Evolutionary conservation across 257 asterid genomes (phyloP).

Genomic region (Solanum piurae): DNA sequence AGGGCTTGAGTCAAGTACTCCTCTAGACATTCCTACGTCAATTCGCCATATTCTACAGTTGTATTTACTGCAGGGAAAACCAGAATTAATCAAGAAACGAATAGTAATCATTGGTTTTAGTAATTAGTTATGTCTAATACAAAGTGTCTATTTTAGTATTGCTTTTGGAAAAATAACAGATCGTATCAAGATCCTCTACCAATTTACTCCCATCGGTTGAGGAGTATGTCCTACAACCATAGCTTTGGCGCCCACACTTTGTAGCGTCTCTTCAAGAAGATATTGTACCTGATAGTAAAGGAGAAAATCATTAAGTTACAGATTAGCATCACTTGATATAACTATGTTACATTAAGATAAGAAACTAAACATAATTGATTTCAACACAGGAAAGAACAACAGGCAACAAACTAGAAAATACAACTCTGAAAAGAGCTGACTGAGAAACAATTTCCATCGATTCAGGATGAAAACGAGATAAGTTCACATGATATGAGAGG

Average conservation of each 20-base stretch:
- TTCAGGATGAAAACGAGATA: neutral
- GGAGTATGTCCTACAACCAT: slow-evolving; percentile 99
- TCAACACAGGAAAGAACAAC: neutral
- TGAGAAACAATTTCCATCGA: neutral
- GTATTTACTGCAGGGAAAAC: slow-evolving; percentile 47
- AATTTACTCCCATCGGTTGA: slow-evolving; percentile 76
- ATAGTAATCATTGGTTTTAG: neutral
- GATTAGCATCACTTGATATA: neutral
- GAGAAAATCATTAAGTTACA: neutral
- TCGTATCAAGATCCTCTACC: slow-evolving; percentile 31
- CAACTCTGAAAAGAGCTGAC: neutral
- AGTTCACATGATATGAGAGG: neutral
- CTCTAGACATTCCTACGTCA: slow-evolving; percentile 97
- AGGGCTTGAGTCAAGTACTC: slow-evolving; percentile 89
- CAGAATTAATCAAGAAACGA: neutral
- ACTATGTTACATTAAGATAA: neutral
- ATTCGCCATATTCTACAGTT: slow-evolving; percentile 75
- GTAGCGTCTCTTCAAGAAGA: slow-evolving; percentile 65
- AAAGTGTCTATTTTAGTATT: neutral
- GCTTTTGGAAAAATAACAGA: neutral
- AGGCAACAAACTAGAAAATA: neutral
- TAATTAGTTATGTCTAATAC: neutral
- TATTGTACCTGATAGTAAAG: slow-evolving; percentile 46
- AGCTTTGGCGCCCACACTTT: slow-evolving; percentile 71
- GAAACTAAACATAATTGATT: neutral